phyloP scores from a whole-genome alignment of 192 early-diverging fungal species.

The Mortierella alpina region DNA sequence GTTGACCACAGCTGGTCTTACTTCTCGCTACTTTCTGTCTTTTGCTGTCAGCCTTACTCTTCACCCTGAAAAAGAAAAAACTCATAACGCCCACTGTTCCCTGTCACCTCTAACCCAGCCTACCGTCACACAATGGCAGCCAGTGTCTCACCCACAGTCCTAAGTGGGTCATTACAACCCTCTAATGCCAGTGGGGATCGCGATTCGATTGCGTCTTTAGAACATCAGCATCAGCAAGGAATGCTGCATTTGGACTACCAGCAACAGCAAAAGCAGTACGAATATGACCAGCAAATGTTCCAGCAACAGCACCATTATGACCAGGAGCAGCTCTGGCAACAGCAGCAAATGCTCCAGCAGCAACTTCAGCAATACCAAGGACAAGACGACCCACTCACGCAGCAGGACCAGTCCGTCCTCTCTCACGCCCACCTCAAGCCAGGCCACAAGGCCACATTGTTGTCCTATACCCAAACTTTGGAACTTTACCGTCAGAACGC shows the following conservation, averaged over 20 bases:
- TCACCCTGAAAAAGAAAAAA: too few relatives aligned
- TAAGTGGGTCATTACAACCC: constrained; percentile 1
- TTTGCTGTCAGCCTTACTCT: too few relatives aligned
- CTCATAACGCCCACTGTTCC: too few relatives aligned
- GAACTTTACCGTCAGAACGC: constrained; percentile 71
- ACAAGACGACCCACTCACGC: background rate
- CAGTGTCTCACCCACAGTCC: constrained; percentile 21
- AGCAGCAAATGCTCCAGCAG: constrained; percentile 20
- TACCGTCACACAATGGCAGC: constrained; percentile 12
- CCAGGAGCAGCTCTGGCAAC: constrained; percentile 27
- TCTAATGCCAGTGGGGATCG: background rate
- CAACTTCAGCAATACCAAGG: constrained; percentile 10
- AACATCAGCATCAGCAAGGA: constrained; percentile 8
- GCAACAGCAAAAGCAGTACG: constrained; percentile 17
- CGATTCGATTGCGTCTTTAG: background rate
- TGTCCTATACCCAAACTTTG: constrained; percentile 62
- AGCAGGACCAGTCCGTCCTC: constrained; percentile 9
- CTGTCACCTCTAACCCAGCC: background rate
- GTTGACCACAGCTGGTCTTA: too few relatives aligned
- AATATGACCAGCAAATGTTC: constrained; percentile 27
- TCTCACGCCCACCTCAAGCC: constrained; percentile 66
- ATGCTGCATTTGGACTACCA: constrained; percentile 9
- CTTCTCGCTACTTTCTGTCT: too few relatives aligned
- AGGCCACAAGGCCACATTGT: constrained; percentile 60
- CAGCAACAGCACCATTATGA: constrained; percentile 30